phyloP scores from a whole-genome alignment of 2,329 filamentous ascomycete genomes.

The Penicillium nordicum region DNA sequence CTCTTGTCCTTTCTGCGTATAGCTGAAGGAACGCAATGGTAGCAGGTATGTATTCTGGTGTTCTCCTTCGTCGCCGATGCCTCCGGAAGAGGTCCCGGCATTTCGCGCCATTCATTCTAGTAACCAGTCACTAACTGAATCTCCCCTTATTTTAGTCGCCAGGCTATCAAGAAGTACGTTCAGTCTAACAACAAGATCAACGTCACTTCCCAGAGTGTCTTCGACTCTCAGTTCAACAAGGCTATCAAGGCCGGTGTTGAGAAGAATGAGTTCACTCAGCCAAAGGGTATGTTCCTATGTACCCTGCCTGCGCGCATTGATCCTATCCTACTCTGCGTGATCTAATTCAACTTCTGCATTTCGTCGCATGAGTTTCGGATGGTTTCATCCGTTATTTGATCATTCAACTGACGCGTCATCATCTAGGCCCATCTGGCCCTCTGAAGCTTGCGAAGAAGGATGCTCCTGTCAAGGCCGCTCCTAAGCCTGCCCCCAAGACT shows the following conservation, averaged over 20 bases:
- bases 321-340: neutral
- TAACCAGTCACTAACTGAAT: constrained; percentile 30
- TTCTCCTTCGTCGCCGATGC: constrained; percentile 23
- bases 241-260: constrained; percentile 78
- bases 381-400: neutral
- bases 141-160: constrained; percentile 52
- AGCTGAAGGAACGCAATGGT: constrained; percentile 70
- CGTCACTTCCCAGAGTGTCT: constrained; percentile 53
- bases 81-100: constrained; percentile 13
- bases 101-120: constrained; percentile 26
- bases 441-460: constrained; percentile 90
- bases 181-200: constrained; percentile 66
- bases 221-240: constrained; percentile 79
- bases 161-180: constrained; percentile 73
- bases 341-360: neutral
- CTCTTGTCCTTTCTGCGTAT: constrained; percentile 35
- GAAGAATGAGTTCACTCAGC: constrained; percentile 81
- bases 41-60: constrained; percentile 57
- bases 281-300: constrained; percentile 68
- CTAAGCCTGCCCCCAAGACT: constrained; percentile 19
- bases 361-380: neutral
- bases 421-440: constrained; percentile 72
- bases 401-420: constrained; percentile 29
- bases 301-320: neutral
- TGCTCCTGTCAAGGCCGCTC: constrained; percentile 31